These are phyloP conservation scores for Elymus sibiricus DNA, from an alignment of 176 grass and related monocot species.

Conservation along the genomic window DNA sequence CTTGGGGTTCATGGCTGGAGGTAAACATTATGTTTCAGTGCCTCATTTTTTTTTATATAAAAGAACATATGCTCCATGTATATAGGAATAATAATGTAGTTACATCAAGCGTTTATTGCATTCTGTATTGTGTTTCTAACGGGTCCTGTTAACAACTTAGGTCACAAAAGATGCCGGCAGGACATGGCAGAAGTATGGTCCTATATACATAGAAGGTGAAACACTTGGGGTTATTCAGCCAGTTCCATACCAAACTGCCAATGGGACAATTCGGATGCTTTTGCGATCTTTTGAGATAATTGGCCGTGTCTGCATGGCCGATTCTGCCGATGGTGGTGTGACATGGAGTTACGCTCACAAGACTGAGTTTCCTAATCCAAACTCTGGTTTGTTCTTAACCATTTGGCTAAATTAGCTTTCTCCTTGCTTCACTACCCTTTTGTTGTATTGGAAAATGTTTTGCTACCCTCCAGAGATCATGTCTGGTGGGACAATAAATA, in stretches of 20 bases:
- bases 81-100: not conserved
- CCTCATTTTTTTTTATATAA: not conserved
- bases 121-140: not conserved
- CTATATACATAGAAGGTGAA: conserved; percentile 75
- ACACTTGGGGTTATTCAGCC: conserved; percentile 92
- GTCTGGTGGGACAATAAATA: not conserved
- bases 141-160: conserved; percentile 30
- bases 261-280: conserved; percentile 65
- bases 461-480: not conserved
- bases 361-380: conserved; percentile 88
- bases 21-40: conserved; percentile 25
- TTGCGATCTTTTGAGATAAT: conserved; percentile 77
- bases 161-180: conserved; percentile 65
- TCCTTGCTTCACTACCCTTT: not conserved
- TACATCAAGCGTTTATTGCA: not conserved
- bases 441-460: not conserved
- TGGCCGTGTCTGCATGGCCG: conserved; percentile 53
- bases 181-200: conserved; percentile 85
- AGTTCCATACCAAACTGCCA: conserved; percentile 69
- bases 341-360: conserved; percentile 61
- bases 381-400: conserved; percentile 55
- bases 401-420: not conserved
- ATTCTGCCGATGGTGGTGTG: conserved; percentile 58
- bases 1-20: conserved; percentile 98
- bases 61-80: not conserved